Conservation (phyloP, 345 rosid genomes). For the Jatropha curcas region DNA sequence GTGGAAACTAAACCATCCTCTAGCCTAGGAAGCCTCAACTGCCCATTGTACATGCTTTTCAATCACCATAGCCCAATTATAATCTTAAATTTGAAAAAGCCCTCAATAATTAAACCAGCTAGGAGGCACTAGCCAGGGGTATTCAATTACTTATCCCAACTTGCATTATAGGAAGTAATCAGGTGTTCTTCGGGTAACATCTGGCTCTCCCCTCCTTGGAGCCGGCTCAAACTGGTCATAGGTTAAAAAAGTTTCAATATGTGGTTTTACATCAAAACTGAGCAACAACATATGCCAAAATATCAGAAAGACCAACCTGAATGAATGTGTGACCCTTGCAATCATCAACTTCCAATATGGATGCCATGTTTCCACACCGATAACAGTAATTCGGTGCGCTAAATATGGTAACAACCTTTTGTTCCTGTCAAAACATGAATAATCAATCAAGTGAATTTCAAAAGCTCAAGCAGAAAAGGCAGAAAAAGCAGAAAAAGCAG, state of each 20-base stretch:
- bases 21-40: slow-evolving; percentile 24
- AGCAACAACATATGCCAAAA: neutral
- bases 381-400: slow-evolving; percentile 97
- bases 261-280: neutral
- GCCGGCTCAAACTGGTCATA: slow-evolving; percentile 89
- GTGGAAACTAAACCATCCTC: slow-evolving; percentile 13
- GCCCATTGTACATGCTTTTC: slow-evolving; percentile 18
- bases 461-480: slow-evolving; percentile 7
- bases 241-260: neutral
- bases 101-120: slow-evolving; percentile 16
- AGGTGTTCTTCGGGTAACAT: slow-evolving; percentile 91
- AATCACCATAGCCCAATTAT: slow-evolving; percentile 1
- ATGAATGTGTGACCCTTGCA: slow-evolving; percentile 92
- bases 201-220: slow-evolving; percentile 97
- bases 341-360: slow-evolving; percentile 90
- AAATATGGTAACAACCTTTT: slow-evolving; percentile 94
- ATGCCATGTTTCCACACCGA: slow-evolving; percentile 99
- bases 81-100: slow-evolving; percentile 24
- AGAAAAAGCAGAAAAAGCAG: too few relatives aligned
- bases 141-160: neutral
- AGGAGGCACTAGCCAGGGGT: slow-evolving; percentile 17
- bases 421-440: slow-evolving; percentile 57
- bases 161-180: slow-evolving; percentile 63
- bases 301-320: slow-evolving; percentile 54
- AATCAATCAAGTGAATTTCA: neutral